Base-by-base conservation (phyloP, 2,329 filamentous ascomycete species). In the Pezicula rhizophila region DNA sequence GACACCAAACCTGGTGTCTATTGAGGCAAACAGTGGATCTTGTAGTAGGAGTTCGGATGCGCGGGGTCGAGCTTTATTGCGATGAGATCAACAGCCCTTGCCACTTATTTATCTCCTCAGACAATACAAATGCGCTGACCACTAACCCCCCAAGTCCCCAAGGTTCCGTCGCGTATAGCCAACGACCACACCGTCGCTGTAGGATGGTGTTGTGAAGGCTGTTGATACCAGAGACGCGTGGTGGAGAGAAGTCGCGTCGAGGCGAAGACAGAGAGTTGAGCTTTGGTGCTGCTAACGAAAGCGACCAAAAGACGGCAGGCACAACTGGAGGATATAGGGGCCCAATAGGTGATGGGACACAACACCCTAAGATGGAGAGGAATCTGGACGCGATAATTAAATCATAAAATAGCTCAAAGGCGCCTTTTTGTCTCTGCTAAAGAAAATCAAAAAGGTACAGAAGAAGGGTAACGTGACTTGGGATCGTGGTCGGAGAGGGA, bases 241-340 rank as follows among this genome's bases (percentile, higher is more conserved):
- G 3, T 10, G 23, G 23, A 23, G 35, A 15, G 5, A 38, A 40
- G 38, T 40, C 38, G 38, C 38, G 38, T 40, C 38, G 38, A 40
- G 38, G 35, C 35, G 35, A 38, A 18, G 35, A 18, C 10, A 18
- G 14, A 38, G n/a, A 14, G 37, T 5, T 14, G 38, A 42, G n/a
- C 11, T 31, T 42, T 42, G 40, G 40, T 42, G 20, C 40, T 26
- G 40, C 40, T 42, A 42, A 26, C 40, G 25, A 42, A 42, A 42
- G 40, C 40, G 40, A 42, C 40, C 23, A 42, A 42, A 26, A 12
- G 18, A 23, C 25, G 40, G 40, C 12, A 42, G n/a, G 40, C n/a
- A 23, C 14, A 23, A 23, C 23, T 23, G 23, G 3, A 23, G 23
- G 6, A 23, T 23, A 23, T 23, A 3, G 18, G 18, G 39, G 25